Conservation (phyloP, 2,329 filamentous ascomycete species). For the Capronia epimyces region DNA sequence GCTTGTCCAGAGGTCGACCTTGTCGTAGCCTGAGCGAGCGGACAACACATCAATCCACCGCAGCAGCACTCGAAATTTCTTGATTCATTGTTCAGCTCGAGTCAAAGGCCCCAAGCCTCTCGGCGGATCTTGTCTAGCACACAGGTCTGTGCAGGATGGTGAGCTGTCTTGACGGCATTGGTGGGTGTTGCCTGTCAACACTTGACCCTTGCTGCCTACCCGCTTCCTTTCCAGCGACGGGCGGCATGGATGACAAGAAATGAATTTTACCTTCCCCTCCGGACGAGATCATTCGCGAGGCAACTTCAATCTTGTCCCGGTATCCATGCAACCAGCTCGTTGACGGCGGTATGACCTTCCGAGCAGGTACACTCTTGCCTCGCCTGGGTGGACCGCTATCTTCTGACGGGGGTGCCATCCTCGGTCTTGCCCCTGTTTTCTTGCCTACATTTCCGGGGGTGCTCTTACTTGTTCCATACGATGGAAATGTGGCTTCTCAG, state of each 20-base stretch:
- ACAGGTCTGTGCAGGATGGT: slow-evolving; percentile 3
- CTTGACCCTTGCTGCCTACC: background rate
- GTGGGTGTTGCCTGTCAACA: slow-evolving; percentile 5
- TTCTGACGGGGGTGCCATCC: background rate
- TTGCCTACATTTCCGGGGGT: background rate
- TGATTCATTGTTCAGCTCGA: background rate
- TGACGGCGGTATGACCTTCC: background rate
- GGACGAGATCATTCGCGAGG: background rate
- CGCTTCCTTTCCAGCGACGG: background rate
- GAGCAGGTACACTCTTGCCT: background rate
- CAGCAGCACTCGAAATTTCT: background rate
- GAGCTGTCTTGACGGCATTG: slow-evolving; percentile 18
- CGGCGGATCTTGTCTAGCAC: background rate
- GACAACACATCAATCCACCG: background rate
- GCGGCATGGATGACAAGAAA: background rate
- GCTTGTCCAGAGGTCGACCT: background rate
- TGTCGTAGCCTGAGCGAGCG: background rate
- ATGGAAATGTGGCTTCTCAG: background rate
- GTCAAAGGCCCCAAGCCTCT: background rate
- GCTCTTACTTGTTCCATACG: background rate
- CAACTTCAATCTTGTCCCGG: background rate
- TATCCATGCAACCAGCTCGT: background rate
- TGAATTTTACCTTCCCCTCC: background rate
- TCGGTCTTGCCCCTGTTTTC: background rate
- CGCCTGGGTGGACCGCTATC: background rate